Base-by-base conservation (phyloP, 2,329 filamentous ascomycete species). In the Penicillium nordicum region DNA sequence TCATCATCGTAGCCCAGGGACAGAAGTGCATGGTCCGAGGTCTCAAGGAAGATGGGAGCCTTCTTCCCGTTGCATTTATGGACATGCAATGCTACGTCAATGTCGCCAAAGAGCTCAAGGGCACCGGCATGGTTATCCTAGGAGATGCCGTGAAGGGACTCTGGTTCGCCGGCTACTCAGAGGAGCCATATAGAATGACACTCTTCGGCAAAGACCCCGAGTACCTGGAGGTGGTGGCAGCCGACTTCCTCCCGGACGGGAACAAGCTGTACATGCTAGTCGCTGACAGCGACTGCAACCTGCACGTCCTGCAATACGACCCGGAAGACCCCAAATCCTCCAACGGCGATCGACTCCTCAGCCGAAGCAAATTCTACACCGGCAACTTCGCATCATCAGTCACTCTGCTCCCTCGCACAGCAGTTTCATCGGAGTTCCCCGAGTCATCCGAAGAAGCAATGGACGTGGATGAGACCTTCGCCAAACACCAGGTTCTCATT, bases 21-120 rank as follows among this genome's bases (percentile, higher is more conserved):
- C 92, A 97, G 69, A 99, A 99, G 75, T 93, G 92, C 72, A 95
- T 99, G 89, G 92, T 99, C 1, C 84, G 94, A 57, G 94, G 94
- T 40, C 81, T 99, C 3, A 97, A 97, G 72, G 94, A 99, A 73
- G 94, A 99, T 70, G 91, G 92, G 0, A 92, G 89, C 1, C 82
- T 97, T 50, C 80, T 97, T 0, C 94, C 94, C 0, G 93, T 99
- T 4, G 94, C 94, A 0, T 99, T 99, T 70, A 89, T 99, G 81
- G 94, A 99, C 69, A 95, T 97, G 86, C 94, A 90, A 76, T 95
- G 90, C 74, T 94, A 96, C 67, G 90, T 96, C 12, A 90, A 87
- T 2, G 85, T 88, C n/a, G 83, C 91, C 52, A 94, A 92, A 69
- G 90, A 91, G 66, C 81, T 99, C 18, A 86, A 86, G 4, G 86